These are phyloP conservation scores for Xerophyta viscosa DNA, from an alignment of 106 monocot genomes.

Conservation along the genomic window DNA sequence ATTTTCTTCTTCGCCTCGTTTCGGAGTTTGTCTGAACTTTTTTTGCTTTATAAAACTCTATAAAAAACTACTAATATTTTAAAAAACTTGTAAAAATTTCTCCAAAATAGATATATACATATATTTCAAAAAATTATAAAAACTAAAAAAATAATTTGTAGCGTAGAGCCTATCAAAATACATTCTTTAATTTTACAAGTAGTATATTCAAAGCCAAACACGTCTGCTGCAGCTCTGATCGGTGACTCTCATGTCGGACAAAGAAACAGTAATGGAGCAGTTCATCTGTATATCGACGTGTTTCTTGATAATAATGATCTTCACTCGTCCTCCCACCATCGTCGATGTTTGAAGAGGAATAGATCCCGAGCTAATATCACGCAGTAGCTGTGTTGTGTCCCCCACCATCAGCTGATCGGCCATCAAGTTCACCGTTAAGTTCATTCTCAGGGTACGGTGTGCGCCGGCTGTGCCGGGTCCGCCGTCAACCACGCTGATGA, in stretches of 20 bases:
- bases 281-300: conserved; percentile 14
- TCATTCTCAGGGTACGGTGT: conserved; percentile 2
- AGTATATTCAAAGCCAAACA: not conserved
- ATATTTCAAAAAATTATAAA: too few relatives aligned
- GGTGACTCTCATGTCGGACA: not conserved
- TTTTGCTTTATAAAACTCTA: too few relatives aligned
- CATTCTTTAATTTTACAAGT: not conserved
- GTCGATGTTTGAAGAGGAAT: conserved; percentile 14
- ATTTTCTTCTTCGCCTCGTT: too few relatives aligned
- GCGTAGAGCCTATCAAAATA: too few relatives aligned
- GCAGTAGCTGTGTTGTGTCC: not conserved
- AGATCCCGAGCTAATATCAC: not conserved
- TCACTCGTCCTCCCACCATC: conserved; percentile 16
- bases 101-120: too few relatives aligned
- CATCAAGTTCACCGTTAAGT: conserved; percentile 17
- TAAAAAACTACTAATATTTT: too few relatives aligned
- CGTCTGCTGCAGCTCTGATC: conserved; percentile 4
- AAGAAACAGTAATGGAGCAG: conserved; percentile 9
- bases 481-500: conserved; percentile 7
- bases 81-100: too few relatives aligned
- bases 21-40: too few relatives aligned
- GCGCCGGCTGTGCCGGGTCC: conserved; percentile 6
- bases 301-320: conserved; percentile 10
- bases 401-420: conserved; percentile 2
- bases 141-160: too few relatives aligned